Percentiles rank a stretch among this genome's conserved stretches.
Conservation (phyloP, 495 filamentous ascomycete genomes). For the Hyaloscypha hepaticicola region DNA sequence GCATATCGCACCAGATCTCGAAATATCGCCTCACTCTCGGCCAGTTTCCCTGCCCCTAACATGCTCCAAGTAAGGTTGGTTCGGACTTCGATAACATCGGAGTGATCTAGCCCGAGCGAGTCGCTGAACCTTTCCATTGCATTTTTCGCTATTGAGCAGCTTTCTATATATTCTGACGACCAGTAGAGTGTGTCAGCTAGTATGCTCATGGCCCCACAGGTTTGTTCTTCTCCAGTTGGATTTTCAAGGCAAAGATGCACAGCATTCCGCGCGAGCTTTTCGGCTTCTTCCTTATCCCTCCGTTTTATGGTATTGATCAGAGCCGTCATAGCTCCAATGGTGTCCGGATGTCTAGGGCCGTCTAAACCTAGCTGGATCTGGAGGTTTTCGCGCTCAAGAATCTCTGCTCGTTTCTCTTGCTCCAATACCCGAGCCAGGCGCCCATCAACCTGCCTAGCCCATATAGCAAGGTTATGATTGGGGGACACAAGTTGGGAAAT, state of each 20-base stretch:
- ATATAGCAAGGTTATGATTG: not conserved
- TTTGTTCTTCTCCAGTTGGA: not conserved
- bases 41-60: not conserved
- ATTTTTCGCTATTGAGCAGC: not conserved
- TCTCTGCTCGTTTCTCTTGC: not conserved
- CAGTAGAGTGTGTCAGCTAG: not conserved
- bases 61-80: not conserved
- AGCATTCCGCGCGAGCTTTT: not conserved
- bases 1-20: not conserved
- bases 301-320: not conserved
- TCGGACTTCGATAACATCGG: not conserved
- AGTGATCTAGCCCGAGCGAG: not conserved
- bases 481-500: not conserved
- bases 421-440: not conserved
- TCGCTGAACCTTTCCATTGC: not conserved
- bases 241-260: not conserved
- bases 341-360: not conserved
- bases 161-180: not conserved
- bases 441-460: not conserved
- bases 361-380: not conserved
- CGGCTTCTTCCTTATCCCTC: not conserved
- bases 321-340: not conserved
- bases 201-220: not conserved
- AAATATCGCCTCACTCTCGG: not conserved
- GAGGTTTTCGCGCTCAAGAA: not conserved